Evolutionary conservation across 2,329 filamentous ascomycete genomes (phyloP), one percentile per base, ranked within the genome.

Genomic region (Penicillium sumatraense): DNA sequence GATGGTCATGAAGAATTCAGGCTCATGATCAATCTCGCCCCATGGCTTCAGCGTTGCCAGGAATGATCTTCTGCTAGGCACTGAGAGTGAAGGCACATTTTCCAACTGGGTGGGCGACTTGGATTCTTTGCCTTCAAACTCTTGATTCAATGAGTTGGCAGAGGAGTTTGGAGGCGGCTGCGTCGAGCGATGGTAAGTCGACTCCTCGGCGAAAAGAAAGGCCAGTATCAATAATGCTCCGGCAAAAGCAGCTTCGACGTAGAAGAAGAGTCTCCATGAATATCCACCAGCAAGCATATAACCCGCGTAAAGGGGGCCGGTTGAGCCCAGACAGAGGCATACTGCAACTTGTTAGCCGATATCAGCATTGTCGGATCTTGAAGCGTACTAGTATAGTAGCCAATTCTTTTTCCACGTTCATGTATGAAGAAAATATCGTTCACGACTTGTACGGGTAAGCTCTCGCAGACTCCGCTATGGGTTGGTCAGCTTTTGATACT

Each of bases 191-290:
- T 77, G 70, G 59, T 86, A 87, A 13, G 80, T 79, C 6, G 83
- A 84, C 65, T 87, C 84, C 59, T 86, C 84, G 57, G 85, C 82
- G 62, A 86, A 82, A 55, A 86, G 72, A 63, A 86, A 84, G 0
- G 81, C 76, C 7, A 80, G 60, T 40, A 84, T 70, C 55, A 74
- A 70, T 45, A 74, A 65, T 5, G 68, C 69, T 8, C 70, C 70
- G 2, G 80, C 77, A 49, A 86, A 86, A 2, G 82, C 84, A 45
- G 83, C 77, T 57, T 81, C 79, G 51, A 86, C 83, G 65, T 85
- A 86, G 74, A 86, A 86, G 72, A 83, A 86, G 0, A 86, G 77
- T 14, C 81, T 75, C 83, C 83, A 86, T 6, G 82, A 84, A 62
- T 83, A 80, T 9, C 81, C 81, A 1, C 77, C 83, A 0, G 79